Base-by-base conservation (phyloP, 2,329 filamentous ascomycete genomes). In the Ascochyta fabae region DNA sequence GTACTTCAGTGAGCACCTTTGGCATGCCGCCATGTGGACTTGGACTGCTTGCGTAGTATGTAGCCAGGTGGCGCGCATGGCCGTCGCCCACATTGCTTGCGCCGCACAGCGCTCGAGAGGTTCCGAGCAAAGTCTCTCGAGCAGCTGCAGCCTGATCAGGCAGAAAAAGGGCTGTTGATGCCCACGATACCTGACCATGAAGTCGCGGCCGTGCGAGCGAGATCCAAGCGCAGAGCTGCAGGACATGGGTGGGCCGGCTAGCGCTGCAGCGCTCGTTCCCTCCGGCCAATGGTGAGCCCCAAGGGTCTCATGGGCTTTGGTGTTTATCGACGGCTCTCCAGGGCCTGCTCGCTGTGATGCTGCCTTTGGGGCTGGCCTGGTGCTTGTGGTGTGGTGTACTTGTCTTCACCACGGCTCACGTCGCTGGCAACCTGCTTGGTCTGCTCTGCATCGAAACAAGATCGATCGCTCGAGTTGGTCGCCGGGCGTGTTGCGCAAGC, bases 221-320 rank as follows among this genome's bases (percentile, higher is more conserved):
- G 57, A 59, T 60, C 51, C 52, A 44, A 50, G 48, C 40, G 49
- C 60, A 60, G 53, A 54, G 56, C 13, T 50, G 55, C 55, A 54
- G 52, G 29, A 48, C 45, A 49, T 24, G 33, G 44, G 53, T 51
- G 42, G 29, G 24, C 38, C 27, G 42, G 24, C 42, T 56, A 56
- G 53, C 47, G 53, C 41, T 43, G 40, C 52, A 49, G 49, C 45
- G 52, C 46, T 45, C 16, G 27, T 29, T 19, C 40, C 12, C n/a
- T 43, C 31, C 13, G 36, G 27, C 65, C 60, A 68, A 68, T 68
- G 52, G 61, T 13, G 45, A 31, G 41, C 27, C 36, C 42, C 42
- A 50, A 55, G 52, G 52, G 52, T 55, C 52, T 48, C 31, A 33
- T 40, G 40, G 46, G 36, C 47, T 49, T 53, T 33, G 39, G 42